phyloP scores from a whole-genome alignment of 352 stramenopile species.

The Globisporangium yorkense region DNA sequence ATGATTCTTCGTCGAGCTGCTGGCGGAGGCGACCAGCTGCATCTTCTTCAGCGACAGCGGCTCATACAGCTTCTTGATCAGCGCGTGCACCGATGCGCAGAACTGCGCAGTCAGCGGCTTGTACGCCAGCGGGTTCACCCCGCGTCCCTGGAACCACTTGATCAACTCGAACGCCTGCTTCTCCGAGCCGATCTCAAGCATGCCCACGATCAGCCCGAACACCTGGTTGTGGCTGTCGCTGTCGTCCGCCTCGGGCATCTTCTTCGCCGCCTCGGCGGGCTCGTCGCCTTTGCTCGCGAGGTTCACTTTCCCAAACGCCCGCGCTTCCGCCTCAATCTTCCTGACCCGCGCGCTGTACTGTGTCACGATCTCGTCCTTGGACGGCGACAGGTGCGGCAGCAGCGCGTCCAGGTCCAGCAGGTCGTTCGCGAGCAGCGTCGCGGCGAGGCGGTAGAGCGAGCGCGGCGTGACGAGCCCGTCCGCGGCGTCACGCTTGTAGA shows the following conservation, averaged over 20 bases:
- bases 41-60: conserved; percentile 51
- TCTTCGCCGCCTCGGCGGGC: conserved; percentile 14
- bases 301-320: conserved; percentile 72
- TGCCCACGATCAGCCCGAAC: conserved; percentile 72
- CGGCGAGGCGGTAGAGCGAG: conserved; percentile 81
- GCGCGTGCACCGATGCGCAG: conserved; percentile 57
- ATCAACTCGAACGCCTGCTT: conserved; percentile 76
- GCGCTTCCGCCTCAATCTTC: conserved; percentile 50
- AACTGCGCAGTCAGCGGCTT: conserved; percentile 57
- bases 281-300: conserved; percentile 42
- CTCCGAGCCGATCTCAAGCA: conserved; percentile 68
- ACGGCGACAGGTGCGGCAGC: conserved; percentile 72
- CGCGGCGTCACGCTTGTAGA: conserved; percentile 65
- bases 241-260: conserved; percentile 11
- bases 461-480: conserved; percentile 43
- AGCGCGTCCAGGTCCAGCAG: conserved; percentile 74
- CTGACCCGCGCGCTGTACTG: conserved; percentile 27
- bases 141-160: conserved; percentile 60
- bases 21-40: conserved; percentile 23
- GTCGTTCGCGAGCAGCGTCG: conserved; percentile 81
- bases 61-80: conserved; percentile 51
- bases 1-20: conserved; percentile 17
- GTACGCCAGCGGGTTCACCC: conserved; percentile 63
- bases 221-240: conserved; percentile 62
- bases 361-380: conserved; percentile 53